Evolutionary conservation across 345 rosid species (phyloP).

Genomic region (Eucalyptus curtisii): DNA sequence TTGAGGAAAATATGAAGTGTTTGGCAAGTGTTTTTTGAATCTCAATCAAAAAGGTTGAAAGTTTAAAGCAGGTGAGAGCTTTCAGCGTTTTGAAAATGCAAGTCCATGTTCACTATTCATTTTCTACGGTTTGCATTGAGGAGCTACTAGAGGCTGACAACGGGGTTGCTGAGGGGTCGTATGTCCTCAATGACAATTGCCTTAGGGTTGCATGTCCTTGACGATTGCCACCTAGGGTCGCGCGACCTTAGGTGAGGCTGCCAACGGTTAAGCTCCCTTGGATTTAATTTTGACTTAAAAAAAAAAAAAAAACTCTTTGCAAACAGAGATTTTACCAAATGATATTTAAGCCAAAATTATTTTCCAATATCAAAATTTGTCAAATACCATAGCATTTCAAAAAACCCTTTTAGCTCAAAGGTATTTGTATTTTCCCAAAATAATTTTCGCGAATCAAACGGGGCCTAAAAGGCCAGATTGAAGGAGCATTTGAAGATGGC

Average conservation of each 20-base stretch:
- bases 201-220: rapidly evolving
- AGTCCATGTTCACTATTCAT: too few species aligned
- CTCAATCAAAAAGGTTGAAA: too few species aligned
- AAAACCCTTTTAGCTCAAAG: rapidly evolving
- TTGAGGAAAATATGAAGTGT: too few species aligned
- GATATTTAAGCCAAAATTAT: too few species aligned
- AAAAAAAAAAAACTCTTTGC: too few species aligned
- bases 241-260: rapidly evolving
- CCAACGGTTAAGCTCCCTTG: rapidly evolving
- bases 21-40: too few species aligned
- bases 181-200: rapidly evolving
- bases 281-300: too few species aligned
- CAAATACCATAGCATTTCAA: rapidly evolving
- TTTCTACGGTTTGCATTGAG: too few species aligned
- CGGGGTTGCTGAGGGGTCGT: rapidly evolving
- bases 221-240: too few species aligned
- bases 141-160: rapidly evolving
- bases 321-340: rapidly evolving
- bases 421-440: too few species aligned
- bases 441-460: rapidly evolving
- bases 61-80: rapidly evolving
- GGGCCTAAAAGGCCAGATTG: background rate
- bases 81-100: too few species aligned
- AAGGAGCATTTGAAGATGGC: background rate
- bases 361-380: too few species aligned